phyloP scores from a whole-genome alignment of 805 yeast species.

The Danielozyma ontarioensis region DNA sequence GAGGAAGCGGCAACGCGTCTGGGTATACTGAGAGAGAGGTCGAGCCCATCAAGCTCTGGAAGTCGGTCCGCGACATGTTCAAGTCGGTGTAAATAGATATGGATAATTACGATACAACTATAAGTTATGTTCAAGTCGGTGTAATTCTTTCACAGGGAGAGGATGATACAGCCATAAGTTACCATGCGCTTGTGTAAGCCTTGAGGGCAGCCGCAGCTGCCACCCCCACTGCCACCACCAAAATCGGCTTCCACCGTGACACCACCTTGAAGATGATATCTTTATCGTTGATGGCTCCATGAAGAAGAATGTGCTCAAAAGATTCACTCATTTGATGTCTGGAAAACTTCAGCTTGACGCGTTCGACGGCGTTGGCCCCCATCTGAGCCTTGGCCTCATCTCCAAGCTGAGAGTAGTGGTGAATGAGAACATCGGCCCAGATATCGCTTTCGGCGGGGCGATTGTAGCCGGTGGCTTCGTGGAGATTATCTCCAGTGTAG shows the following conservation, averaged over 20 bases:
- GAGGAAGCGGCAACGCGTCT: conserved; percentile 3
- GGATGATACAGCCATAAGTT: no score
- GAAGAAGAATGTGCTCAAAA: no score
- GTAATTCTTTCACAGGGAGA: no score
- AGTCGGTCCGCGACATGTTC: conserved; percentile 24
- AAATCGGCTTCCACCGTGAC: no score
- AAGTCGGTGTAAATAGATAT: conserved; percentile 2
- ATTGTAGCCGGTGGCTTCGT: conserved; percentile 12
- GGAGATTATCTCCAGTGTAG: conserved; percentile 20
- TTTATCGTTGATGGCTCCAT: no score
- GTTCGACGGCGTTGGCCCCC: conserved; percentile 9
- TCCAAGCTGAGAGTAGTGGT: conserved; percentile 3
- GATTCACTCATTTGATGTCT: conserved; percentile 11
- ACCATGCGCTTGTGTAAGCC: no score
- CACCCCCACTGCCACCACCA: no score
- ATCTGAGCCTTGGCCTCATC: conserved; percentile 2
- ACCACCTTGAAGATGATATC: no score
- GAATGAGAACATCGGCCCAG: conserved; percentile 8
- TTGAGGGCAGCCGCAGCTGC: no score
- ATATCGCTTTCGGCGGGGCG: conserved; percentile 7
- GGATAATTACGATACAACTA: conserved; percentile 1
- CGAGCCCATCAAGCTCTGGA: no score
- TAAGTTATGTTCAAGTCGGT: no score
- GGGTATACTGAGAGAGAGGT: no score
- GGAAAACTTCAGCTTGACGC: conserved; percentile 8